phyloP scores from a whole-genome alignment of 2,329 filamentous ascomycete genomes.

The Tricladium varicosporioides region DNA sequence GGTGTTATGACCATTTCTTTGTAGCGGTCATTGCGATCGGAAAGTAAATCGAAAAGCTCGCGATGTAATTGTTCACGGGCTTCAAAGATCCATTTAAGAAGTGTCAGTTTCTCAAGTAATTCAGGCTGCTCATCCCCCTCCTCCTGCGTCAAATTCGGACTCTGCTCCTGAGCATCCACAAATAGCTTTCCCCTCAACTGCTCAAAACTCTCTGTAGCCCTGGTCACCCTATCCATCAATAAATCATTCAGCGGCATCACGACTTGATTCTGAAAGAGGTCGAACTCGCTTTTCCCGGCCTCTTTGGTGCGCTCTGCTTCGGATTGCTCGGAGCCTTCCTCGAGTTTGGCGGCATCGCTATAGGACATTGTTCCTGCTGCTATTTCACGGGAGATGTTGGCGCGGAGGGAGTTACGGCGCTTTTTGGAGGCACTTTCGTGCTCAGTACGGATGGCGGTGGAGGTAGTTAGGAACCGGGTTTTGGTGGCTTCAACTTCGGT shows the following conservation, averaged over 20 bases:
- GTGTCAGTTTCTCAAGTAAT: slow-evolving; percentile 86
- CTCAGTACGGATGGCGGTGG: slow-evolving; percentile 57
- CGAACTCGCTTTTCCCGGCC: slow-evolving; percentile 76
- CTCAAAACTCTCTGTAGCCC: slow-evolving; percentile 75
- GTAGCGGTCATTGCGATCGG: slow-evolving; percentile 83
- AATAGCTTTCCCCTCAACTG: slow-evolving; percentile 71
- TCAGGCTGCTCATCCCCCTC: slow-evolving; percentile 95
- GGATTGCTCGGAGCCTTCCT: slow-evolving; percentile 69
- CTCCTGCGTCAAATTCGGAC: slow-evolving; percentile 84
- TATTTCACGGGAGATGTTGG: slow-evolving; percentile 77
- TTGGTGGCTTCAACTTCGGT: slow-evolving; percentile 69
- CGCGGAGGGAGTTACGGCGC: slow-evolving; percentile 62
- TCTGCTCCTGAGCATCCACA: slow-evolving; percentile 59
- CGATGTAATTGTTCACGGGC: slow-evolving; percentile 84
- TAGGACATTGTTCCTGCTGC: slow-evolving; percentile 76
- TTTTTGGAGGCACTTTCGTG: slow-evolving; percentile 48
- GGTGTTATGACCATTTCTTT: slow-evolving; percentile 79
- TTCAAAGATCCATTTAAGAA: slow-evolving; percentile 97
- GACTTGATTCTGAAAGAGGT: slow-evolving; percentile 78
- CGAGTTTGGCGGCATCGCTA: slow-evolving; percentile 77
- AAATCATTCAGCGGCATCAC: slow-evolving; percentile 82
- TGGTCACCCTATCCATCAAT: slow-evolving; percentile 70
- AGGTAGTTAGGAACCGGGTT: slow-evolving; percentile 55
- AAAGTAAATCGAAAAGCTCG: slow-evolving; percentile 79
- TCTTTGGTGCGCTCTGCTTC: slow-evolving; percentile 70